Conservation (phyloP, 2,329 filamentous ascomycete species). For the Coniochaeta hoffmannii region DNA sequence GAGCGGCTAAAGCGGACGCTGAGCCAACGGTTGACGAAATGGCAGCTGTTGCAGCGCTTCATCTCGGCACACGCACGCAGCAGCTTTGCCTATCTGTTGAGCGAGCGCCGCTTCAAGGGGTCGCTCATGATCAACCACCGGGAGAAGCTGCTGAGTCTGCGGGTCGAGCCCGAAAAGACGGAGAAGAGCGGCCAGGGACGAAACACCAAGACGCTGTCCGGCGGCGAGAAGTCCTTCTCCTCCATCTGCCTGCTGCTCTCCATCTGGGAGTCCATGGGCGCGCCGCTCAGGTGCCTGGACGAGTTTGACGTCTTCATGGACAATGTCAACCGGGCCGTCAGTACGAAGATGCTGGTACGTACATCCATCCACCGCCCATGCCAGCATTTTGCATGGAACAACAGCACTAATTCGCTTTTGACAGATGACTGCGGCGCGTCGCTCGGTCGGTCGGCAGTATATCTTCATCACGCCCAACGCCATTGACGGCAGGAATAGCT, state of each 20-base stretch:
- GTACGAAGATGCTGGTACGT: conserved; percentile 85
- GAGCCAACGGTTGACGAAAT: conserved; percentile 62
- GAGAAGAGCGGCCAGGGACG: conserved; percentile 63
- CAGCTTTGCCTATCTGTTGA: conserved; percentile 82
- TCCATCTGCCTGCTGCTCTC: conserved; percentile 89
- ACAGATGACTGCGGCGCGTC: conserved; percentile 74
- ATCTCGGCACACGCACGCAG: conserved; percentile 82
- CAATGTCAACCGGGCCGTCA: conserved; percentile 86
- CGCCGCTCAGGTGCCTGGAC: conserved; percentile 87
- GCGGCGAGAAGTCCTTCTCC: conserved; percentile 96
- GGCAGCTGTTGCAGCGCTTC: conserved; percentile 71
- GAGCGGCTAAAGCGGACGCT: conserved; percentile 51
- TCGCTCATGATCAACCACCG: conserved; percentile 71
- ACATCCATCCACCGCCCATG: not conserved
- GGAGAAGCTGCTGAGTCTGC: conserved; percentile 66
- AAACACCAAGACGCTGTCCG: conserved; percentile 85
- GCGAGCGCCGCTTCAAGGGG: conserved; percentile 83
- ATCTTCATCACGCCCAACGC: conserved; percentile 94
- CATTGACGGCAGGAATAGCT: conserved; percentile 52
- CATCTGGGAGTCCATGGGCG: conserved; percentile 98
- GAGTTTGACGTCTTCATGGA: conserved; percentile 99
- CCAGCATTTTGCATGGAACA: not conserved
- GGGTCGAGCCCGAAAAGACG: conserved; percentile 66
- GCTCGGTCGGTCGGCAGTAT: conserved; percentile 85
- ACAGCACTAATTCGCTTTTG: not conserved